Conservation (phyloP, 805 yeast species). For the Wilhelminamyces savonicus region DNA sequence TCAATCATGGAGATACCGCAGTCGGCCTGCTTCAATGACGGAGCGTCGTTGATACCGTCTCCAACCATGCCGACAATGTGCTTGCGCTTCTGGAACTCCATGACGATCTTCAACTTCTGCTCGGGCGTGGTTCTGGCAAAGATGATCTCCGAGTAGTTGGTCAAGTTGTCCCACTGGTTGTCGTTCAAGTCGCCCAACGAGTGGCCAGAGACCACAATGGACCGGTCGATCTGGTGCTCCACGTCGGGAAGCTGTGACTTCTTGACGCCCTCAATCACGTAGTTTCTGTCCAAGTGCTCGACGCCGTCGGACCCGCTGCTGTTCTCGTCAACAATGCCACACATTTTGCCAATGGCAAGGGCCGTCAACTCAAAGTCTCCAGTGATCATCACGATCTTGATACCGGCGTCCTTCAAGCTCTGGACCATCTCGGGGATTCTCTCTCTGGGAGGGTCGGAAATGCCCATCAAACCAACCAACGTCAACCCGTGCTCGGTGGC, state of each 20-base stretch:
- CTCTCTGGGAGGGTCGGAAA: constrained; percentile 39
- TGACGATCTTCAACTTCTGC: constrained; percentile 44
- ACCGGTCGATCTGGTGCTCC: constrained; percentile 11
- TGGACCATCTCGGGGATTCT: constrained; percentile 25
- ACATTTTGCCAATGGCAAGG: constrained; percentile 40
- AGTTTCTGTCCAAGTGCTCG: constrained; percentile 7
- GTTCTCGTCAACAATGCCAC: constrained; percentile 27
- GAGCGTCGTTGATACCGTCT: constrained; percentile 31
- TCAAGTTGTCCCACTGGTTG: constrained; percentile 36
- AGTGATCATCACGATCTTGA: constrained; percentile 39
- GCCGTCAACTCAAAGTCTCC: constrained; percentile 53
- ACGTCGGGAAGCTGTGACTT: constrained; percentile 1
- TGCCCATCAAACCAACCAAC: constrained; percentile 34
- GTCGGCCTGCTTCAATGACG: constrained; percentile 29
- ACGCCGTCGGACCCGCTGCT: constrained; percentile 12
- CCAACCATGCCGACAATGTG: constrained; percentile 31
- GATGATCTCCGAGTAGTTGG: constrained; percentile 29
- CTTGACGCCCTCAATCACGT: constrained; percentile 3
- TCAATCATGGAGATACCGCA: constrained; percentile 24
- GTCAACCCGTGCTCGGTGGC: constrained; percentile 12
- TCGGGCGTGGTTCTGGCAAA: constrained; percentile 40
- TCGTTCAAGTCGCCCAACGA: constrained; percentile 26
- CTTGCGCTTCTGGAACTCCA: constrained; percentile 33
- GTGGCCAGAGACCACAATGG: constrained; percentile 28
- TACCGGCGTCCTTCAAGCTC: constrained; percentile 32